Evolutionary conservation across 177 flowering plant genomes (phyloP).

Genomic region (Tripterygium wilfordii): DNA sequence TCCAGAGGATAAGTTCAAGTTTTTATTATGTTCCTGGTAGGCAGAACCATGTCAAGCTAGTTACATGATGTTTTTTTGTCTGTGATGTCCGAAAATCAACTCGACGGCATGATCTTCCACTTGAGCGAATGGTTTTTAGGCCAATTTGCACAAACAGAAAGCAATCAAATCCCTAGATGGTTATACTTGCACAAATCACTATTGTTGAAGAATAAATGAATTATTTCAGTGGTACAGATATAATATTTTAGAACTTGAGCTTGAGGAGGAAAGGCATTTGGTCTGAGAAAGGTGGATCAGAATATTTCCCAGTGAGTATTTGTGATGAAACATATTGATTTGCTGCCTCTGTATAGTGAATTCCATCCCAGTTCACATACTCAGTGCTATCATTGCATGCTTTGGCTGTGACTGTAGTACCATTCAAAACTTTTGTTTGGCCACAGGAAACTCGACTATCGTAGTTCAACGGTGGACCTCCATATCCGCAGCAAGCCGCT

Average conservation of each 20-base stretch:
- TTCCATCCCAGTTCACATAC: constrained; percentile 42
- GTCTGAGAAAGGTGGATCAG: constrained; percentile 46
- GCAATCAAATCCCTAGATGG: too few species aligned
- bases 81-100: too few species aligned
- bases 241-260: constrained; percentile 51
- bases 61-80: too few species aligned
- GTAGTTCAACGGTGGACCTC: constrained; percentile 35
- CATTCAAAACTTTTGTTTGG: constrained; percentile 26
- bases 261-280: constrained; percentile 77
- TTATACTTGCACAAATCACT: too few species aligned
- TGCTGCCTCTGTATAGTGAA: constrained; percentile 41
- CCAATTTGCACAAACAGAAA: too few species aligned
- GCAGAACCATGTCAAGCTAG: too few species aligned
- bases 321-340: constrained; percentile 29
- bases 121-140: too few species aligned
- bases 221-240: neutral
- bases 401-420: constrained; percentile 29
- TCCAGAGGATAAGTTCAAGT: too few species aligned
- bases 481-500: constrained; percentile 32
- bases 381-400: constrained; percentile 26
- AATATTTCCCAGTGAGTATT: constrained; percentile 35
- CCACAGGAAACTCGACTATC: constrained; percentile 23
- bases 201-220: neutral
- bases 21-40: too few species aligned
- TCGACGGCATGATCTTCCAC: too few species aligned